Base-by-base conservation (phyloP, 139 green algal species). In the Ettlia oleoabundans region DNA sequence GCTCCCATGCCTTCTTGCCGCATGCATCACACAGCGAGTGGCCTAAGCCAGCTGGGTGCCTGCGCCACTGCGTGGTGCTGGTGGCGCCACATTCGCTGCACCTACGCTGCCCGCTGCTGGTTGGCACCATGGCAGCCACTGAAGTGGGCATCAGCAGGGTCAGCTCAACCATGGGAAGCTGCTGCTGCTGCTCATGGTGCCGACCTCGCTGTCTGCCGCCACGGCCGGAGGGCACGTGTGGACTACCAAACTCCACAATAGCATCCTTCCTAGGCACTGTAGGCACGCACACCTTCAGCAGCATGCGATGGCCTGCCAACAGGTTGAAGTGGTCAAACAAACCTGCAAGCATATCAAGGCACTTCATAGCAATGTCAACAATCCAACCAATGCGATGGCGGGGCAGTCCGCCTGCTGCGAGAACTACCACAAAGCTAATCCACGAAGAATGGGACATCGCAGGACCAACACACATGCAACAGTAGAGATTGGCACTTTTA, bases 21-120 rank as follows among this genome's bases (percentile, higher is more conserved):
- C 67, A 75, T 9, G n/a, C 67, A 40, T 75, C 67, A 18, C 67
- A 75, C 40, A 75, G 67, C 38, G 40, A 24, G 67, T 75, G 67
- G 19, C 33, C 70, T 0, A 6, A 9, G 4, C 43, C 43, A 3
- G 51, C 22, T 13, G 67, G 67, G 26, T 32, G 40, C n/a, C n/a
- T n/a, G 38, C 67, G 67, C 40, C 67, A 40, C 67, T 40, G 55
- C 38, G 30, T 13, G 40, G 2, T 58, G 67, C 32, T 75, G 67
- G 38, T 37, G 38, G 67, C 38, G 6, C 67, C 67, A 26, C 67
- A 77, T 18, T 42, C 42, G 15, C 19, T 22, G 70, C 70, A 77
- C 7, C 30, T 9, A 3, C 42, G 41, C 40, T 47, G 8, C 18
- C 42, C 37, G 26, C 40, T 41, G 28, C 64, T 42, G 64, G 26